These are phyloP conservation scores for Aspergillus latus DNA, from an alignment of 2,329 filamentous ascomycete species.

Conservation along the genomic window DNA sequence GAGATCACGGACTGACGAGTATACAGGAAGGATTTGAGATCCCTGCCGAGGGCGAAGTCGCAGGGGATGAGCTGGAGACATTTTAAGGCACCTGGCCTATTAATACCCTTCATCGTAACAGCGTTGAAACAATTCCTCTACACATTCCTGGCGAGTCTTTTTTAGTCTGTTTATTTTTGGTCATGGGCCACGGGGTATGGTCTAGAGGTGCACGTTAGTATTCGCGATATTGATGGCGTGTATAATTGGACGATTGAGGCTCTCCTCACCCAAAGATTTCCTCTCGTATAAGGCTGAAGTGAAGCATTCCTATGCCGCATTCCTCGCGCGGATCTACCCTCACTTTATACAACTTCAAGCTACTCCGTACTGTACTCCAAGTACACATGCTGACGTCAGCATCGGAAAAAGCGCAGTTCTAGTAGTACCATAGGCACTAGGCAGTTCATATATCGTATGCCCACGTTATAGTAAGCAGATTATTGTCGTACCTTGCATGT, in stretches of 20 bases:
- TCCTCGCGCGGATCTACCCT: conserved; percentile 1
- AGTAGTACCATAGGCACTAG: background rate
- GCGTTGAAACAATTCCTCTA: conserved; percentile 19
- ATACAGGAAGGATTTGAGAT: conserved; percentile 35
- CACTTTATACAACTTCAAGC: background rate
- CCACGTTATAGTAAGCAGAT: background rate
- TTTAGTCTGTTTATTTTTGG: conserved; percentile 1
- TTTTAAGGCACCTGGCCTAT: conserved; percentile 28
- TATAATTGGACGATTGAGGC: conserved; percentile 3
- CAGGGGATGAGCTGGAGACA: conserved; percentile 32
- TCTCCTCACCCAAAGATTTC: background rate
- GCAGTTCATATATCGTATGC: background rate
- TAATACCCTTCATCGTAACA: conserved; percentile 29
- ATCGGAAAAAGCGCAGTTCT: background rate
- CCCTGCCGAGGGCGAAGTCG: conserved; percentile 30
- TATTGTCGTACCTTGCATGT: conserved; percentile 9
- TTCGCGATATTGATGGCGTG: background rate
- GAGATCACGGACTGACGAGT: conserved; percentile 7
- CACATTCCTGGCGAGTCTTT: conserved; percentile 8
- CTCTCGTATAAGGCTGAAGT: background rate
- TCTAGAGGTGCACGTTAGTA: conserved; percentile 6
- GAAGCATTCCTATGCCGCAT: background rate
- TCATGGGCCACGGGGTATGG: background rate
- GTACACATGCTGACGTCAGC: background rate
- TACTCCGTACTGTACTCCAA: background rate